phyloP scores from a whole-genome alignment of 495 filamentous ascomycete species.

The Tuber borchii region DNA sequence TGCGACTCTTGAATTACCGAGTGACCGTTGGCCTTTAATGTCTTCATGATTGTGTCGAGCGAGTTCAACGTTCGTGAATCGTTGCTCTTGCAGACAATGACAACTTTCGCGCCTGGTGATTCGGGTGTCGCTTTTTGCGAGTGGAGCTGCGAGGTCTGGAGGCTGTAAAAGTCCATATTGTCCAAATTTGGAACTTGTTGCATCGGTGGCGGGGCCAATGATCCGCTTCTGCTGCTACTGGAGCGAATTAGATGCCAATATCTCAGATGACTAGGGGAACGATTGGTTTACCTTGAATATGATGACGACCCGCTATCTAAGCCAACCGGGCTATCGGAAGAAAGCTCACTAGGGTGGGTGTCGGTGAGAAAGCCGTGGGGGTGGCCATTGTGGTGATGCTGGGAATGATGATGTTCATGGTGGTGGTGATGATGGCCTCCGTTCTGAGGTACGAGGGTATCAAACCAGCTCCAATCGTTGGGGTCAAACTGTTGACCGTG shows the following conservation, averaged over 20 bases:
- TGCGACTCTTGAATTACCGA: slow-evolving; percentile 31
- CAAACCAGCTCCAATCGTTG: slow-evolving; percentile 34
- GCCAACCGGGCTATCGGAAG: slow-evolving; percentile 24
- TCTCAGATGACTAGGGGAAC: background rate
- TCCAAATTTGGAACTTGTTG: slow-evolving; percentile 10
- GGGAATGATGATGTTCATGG: slow-evolving; percentile 10
- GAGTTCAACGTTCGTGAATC: slow-evolving; percentile 30
- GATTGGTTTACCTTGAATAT: slow-evolving; percentile 29
- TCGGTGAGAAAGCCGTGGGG: slow-evolving; percentile 17
- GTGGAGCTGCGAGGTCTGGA: slow-evolving; percentile 10
- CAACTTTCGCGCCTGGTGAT: slow-evolving; percentile 21
- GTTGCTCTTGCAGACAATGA: slow-evolving; percentile 36
- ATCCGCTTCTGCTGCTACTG: slow-evolving; percentile 28
- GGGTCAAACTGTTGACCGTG: slow-evolving; percentile 25
- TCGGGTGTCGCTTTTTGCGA: slow-evolving; percentile 10
- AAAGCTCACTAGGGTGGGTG: slow-evolving; percentile 22
- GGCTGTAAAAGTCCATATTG: slow-evolving; percentile 27
- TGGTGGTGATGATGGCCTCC: slow-evolving; percentile 10
- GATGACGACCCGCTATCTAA: slow-evolving; percentile 24
- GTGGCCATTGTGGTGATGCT: slow-evolving; percentile 7
- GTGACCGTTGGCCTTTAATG: slow-evolving; percentile 29
- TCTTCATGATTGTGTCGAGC: slow-evolving; percentile 33
- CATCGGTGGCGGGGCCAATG: slow-evolving; percentile 15
- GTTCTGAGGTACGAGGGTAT: slow-evolving; percentile 23
- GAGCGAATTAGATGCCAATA: background rate